These are phyloP conservation scores for Chloridella minuta DNA, from an alignment of 352 stramenopile genomes.

Conservation along the genomic window DNA sequence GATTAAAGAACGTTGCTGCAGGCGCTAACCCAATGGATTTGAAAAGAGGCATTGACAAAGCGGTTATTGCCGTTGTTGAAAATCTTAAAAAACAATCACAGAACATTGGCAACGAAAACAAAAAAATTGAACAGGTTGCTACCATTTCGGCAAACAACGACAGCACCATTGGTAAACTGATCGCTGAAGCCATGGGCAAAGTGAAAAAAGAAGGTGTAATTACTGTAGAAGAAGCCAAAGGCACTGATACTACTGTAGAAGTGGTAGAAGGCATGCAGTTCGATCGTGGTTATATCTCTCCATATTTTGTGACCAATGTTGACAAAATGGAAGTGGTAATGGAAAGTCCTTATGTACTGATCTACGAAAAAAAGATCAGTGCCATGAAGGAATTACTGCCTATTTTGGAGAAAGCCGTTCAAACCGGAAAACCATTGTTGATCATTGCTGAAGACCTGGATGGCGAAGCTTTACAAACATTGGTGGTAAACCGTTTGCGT, in stretches of 20 bases:
- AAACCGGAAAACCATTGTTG: conserved; percentile 37
- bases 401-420: conserved; percentile 39
- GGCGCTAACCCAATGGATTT: conserved; percentile 41
- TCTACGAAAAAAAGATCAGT: conserved; percentile 42
- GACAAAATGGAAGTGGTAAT: conserved; percentile 33
- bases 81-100: conserved; percentile 29
- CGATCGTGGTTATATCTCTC: conserved; percentile 40
- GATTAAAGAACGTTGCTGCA: conserved; percentile 33
- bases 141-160: conserved; percentile 33
- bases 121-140: conserved; percentile 29
- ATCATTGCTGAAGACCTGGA: conserved; percentile 49
- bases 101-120: conserved; percentile 28
- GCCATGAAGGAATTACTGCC: conserved; percentile 40
- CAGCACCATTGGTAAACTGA: conserved; percentile 28
- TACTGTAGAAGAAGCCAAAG: conserved; percentile 45
- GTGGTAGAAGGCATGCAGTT: conserved; percentile 48
- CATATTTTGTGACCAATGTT: conserved; percentile 48
- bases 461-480: conserved; percentile 35
- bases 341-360: conserved; percentile 19
- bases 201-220: conserved; percentile 41
- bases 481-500: conserved; percentile 51
- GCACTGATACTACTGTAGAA: conserved; percentile 37
- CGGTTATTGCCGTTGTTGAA: conserved; percentile 27
- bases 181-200: conserved; percentile 35
- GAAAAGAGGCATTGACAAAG: conserved; percentile 33